A percentile compares a stretch with the other conserved stretches of the same genome.
These are phyloP conservation scores for Avena sativa DNA, from an alignment of 176 grass and related monocot genomes.

Conservation along the genomic window DNA sequence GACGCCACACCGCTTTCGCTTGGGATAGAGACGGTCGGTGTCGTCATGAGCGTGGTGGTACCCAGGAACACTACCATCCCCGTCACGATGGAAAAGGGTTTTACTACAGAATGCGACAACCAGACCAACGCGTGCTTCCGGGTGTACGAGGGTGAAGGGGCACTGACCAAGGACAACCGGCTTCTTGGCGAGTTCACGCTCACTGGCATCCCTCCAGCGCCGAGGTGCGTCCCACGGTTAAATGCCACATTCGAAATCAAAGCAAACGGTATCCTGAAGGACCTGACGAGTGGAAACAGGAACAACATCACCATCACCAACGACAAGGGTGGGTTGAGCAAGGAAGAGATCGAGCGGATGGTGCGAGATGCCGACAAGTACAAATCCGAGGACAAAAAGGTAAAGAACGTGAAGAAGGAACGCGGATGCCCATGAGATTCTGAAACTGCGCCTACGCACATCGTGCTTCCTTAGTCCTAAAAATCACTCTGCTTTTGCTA, in stretches of 20 bases:
- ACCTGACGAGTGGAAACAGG: constrained; percentile 32
- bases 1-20: constrained; percentile 56
- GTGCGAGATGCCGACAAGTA: constrained; percentile 36
- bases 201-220: constrained; percentile 43
- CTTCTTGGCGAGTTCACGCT: constrained; percentile 49
- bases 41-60: constrained; percentile 49
- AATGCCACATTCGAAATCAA: constrained; percentile 46
- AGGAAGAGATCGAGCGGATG: constrained; percentile 59
- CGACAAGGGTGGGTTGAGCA: constrained; percentile 48
- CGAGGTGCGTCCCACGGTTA: not conserved
- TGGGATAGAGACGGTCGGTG: constrained; percentile 34
- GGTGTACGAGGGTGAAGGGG: constrained; percentile 65
- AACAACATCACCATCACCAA: constrained; percentile 63
- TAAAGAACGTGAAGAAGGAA: constrained; percentile 30
- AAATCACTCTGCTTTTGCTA: too few species aligned
- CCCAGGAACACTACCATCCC: constrained; percentile 64
- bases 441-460: too few species aligned
- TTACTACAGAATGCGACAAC: constrained; percentile 38
- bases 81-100: constrained; percentile 26
- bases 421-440: too few species aligned
- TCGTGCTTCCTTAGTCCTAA: too few species aligned
- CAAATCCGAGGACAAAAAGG: constrained; percentile 43
- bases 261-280: constrained; percentile 45
- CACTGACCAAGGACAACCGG: constrained; percentile 49
- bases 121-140: not conserved